phyloP scores from a whole-genome alignment of 495 filamentous ascomycete genomes.

The Xylaria flabelliformis region DNA sequence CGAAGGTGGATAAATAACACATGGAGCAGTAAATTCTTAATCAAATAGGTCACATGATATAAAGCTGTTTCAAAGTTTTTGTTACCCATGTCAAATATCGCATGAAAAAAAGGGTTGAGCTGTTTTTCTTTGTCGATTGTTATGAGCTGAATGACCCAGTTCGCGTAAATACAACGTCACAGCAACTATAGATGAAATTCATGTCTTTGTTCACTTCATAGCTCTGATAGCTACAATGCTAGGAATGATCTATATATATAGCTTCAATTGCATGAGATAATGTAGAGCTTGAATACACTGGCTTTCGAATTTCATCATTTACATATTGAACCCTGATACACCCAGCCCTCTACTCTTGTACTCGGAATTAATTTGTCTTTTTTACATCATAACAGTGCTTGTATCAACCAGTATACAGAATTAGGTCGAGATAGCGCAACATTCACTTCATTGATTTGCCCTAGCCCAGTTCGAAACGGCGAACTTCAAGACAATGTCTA shows the following conservation, averaged over 20 bases:
- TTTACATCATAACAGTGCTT: neutral
- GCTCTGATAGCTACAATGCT: neutral
- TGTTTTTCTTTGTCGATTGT: neutral
- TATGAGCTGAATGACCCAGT: neutral
- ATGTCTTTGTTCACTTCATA: neutral
- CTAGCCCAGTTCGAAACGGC: neutral
- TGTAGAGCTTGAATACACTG: neutral
- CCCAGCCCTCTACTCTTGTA: neutral
- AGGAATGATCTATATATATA: neutral
- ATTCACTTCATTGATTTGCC: neutral
- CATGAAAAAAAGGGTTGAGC: neutral
- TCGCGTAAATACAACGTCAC: neutral
- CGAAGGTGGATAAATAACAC: neutral
- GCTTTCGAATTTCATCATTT: neutral
- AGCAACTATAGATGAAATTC: neutral
- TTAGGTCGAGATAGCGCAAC: neutral
- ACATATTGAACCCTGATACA: neutral
- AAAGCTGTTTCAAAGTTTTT: neutral
- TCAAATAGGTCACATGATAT: too few species aligned
- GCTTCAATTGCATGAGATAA: neutral
- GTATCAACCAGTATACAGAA: too few species aligned
- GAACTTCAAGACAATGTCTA: neutral
- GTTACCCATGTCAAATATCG: neutral
- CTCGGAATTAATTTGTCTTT: neutral
- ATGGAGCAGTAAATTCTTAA: neutral